A percentile compares a stretch with the other conserved stretches of the same genome.
These are phyloP conservation scores for Rhodotorula sp. DNA, from an alignment of 1,284 basidiomycete species.

Conservation along the genomic window DNA sequence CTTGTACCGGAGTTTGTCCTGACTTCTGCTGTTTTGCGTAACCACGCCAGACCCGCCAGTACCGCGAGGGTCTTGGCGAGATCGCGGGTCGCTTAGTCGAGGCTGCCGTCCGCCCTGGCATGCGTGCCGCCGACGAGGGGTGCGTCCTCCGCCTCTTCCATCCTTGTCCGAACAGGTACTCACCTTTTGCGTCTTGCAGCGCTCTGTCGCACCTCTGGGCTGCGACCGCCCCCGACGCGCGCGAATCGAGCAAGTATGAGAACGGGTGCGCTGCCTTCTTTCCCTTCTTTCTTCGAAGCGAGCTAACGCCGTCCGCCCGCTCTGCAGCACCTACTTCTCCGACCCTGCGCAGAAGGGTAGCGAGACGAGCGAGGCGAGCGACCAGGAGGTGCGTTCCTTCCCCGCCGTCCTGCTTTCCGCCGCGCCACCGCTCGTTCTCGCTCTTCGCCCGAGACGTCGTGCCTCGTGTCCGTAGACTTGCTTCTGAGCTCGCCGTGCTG, in stretches of 20 bases:
- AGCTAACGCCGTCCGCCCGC: neutral
- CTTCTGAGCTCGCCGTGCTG: neutral
- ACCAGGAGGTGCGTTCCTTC: conserved; percentile 29
- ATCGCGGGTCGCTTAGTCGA: conserved; percentile 23
- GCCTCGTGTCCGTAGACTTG: neutral
- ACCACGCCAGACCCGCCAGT: conserved; percentile 39
- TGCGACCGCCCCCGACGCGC: conserved; percentile 18
- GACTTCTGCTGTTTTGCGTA: neutral
- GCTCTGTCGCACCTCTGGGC: conserved; percentile 33
- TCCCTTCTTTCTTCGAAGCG: neutral
- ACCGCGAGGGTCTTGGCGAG: conserved; percentile 40
- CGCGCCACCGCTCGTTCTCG: too few relatives aligned
- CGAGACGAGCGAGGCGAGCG: conserved; percentile 32
- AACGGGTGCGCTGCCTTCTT: conserved; percentile 7
- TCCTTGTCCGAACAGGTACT: too few relatives aligned
- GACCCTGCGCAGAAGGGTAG: conserved; percentile 30
- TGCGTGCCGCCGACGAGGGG: conserved; percentile 35
- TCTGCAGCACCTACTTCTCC: conserved; percentile 25
- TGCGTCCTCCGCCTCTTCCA: neutral
- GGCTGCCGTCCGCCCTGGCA: conserved; percentile 15
- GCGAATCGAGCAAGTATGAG: conserved; percentile 26
- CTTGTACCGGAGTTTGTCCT: neutral
- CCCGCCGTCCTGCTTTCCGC: too few relatives aligned
- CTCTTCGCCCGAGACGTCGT: neutral
- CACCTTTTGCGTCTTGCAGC: neutral